Percentiles rank a stretch among this genome's conserved stretches.
These are phyloP conservation scores for Solanum gandarillasii DNA, from an alignment of 257 asterid species.

Conservation along the genomic window DNA sequence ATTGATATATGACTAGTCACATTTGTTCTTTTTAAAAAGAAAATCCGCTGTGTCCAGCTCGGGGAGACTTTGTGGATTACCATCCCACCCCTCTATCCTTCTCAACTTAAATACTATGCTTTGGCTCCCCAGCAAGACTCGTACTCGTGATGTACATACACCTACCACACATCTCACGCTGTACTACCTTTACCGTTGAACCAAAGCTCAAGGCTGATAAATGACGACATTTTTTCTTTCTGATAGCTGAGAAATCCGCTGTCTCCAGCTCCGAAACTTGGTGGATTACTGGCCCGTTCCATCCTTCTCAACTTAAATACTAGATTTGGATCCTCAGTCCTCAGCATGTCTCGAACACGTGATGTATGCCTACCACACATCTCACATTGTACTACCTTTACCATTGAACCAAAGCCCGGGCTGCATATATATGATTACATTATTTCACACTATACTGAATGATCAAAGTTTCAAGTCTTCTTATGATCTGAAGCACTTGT, in stretches of 20 bases:
- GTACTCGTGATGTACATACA: not conserved
- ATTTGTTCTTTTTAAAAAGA: not conserved
- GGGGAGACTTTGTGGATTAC: not conserved
- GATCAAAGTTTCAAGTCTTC: not conserved
- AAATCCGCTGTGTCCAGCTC: not conserved
- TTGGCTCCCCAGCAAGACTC: not conserved
- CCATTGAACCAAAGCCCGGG: not conserved
- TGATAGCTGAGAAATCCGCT: not conserved
- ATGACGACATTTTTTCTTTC: not conserved
- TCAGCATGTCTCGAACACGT: not conserved
- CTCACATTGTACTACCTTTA: not conserved
- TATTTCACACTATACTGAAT: not conserved
- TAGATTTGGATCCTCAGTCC: not conserved
- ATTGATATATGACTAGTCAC: not conserved
- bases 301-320: not conserved
- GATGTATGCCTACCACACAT: not conserved
- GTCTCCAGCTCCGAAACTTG: not conserved
- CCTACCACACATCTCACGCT: not conserved
- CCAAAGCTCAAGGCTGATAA: not conserved
- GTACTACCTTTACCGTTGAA: not conserved
- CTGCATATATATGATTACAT: not conserved
- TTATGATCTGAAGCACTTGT: conserved; percentile 5
- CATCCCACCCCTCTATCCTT: not conserved
- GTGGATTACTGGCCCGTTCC: not conserved
- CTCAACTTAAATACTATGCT: not conserved